Percentiles rank a stretch among this genome's conserved stretches.
phyloP scores from a whole-genome alignment of 371 early-diverging fungal genomes.

The Umbelopsis sp. region DNA sequence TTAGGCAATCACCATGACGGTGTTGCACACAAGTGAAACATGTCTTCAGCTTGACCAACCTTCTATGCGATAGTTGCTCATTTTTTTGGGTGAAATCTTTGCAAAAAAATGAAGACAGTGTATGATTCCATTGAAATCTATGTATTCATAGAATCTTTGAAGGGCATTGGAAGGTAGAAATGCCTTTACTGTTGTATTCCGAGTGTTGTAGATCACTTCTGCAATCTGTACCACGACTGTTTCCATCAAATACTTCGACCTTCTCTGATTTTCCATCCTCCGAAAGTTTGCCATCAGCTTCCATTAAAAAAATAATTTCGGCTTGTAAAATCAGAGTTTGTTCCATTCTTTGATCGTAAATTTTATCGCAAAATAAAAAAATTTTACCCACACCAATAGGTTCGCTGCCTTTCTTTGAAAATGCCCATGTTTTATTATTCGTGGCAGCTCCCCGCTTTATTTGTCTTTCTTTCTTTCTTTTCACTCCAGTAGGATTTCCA shows the following conservation, averaged over 20 bases:
- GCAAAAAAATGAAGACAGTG: too few relatives aligned
- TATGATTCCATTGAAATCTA: too few relatives aligned
- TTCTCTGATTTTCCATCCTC: constrained; percentile 7
- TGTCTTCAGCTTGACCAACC: too few relatives aligned
- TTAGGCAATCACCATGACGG: not conserved
- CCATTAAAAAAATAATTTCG: not conserved
- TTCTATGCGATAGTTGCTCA: too few relatives aligned
- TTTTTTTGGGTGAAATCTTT: too few relatives aligned
- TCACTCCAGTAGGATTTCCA: constrained; percentile 38
- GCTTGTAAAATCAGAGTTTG: not conserved
- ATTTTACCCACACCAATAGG: too few relatives aligned
- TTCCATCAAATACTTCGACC: not conserved
- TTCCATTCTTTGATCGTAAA: not conserved
- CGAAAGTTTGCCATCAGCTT: not conserved
- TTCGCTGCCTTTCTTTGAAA: too few relatives aligned
- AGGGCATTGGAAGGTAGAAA: not conserved
- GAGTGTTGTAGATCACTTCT: not conserved
- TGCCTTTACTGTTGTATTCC: not conserved
- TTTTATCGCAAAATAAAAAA: not conserved
- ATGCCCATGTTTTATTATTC: too few relatives aligned
- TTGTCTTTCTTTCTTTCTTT: constrained; percentile 2
- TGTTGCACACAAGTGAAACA: too few relatives aligned
- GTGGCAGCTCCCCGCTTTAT: not conserved
- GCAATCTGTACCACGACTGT: not conserved
- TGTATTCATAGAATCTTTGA: too few relatives aligned